Base-by-base conservation (phyloP, 192 early-diverging fungal species). In the Backusella sp. region DNA sequence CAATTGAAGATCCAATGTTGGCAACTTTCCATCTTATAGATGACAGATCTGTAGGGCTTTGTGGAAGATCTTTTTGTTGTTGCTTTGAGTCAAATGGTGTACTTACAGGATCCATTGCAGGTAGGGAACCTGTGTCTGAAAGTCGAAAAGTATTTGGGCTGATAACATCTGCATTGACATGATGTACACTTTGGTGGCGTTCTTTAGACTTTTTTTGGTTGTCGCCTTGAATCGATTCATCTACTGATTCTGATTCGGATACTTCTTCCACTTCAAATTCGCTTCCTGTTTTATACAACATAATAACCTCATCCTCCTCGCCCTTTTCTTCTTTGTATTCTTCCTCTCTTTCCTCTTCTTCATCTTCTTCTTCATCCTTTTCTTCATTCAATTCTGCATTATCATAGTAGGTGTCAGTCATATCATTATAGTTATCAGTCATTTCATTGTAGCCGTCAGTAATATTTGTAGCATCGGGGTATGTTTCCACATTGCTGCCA, bases 21-120 rank as follows among this genome's bases (percentile, higher is more conserved):
- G 75, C 75, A 3, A 41, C 62, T 35, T 76, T 76, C 75, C 75
- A 76, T 39, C 68, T 42, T 15, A 76, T 28, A 4, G 52, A 49
- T 21, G 72, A 59, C 5, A 30, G 30, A 59, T 52, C 72, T 34
- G 32, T 68, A 36, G 34, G 66, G 5, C 17, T 23, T 32, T 36
- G 30, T 35, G 66, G 34, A 35, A 68, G 68, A 15, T 42, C 34
- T 26, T 69, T 41, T 39, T 69, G 34, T 41, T 39, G 21, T 23
- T 39, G 68, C 17, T 37, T 69, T 11, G 35, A 4, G 11, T 41
- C 35, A 23, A 34, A 36, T 41, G 68, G 23, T 37, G 15, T 37
- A 14, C 6, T 23, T 41, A 21, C 26, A 28, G 52, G 53, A 30
- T 73, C 56, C 3, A 73, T 36, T 23, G 46, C 52, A 12, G 72